Base-by-base conservation (phyloP, 768 basidiomycete genomes). In the Royoungia palumana region DNA sequence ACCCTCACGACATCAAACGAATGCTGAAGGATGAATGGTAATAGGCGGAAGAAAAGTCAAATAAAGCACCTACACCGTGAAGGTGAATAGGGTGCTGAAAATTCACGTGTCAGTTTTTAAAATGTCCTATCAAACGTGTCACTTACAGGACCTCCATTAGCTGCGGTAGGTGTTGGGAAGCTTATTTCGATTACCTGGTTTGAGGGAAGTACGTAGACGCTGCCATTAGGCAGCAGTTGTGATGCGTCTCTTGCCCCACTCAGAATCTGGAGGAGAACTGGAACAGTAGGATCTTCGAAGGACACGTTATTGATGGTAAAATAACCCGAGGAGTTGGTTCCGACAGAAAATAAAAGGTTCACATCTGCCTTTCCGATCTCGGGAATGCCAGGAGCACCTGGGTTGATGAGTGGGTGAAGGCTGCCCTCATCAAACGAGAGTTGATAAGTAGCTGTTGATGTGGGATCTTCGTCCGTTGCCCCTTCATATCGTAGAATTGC, bases 191-290 rank as follows among this genome's bases (percentile, higher is more conserved):
- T 71, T 50, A 55, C 72, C 54, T 49, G 70, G 56, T 77, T 73
- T 1, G 52, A 58, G 0, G 75, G 73, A 2, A 82, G 66, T 0
- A 56, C 46, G 52, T 75, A 76, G 5, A 81, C 62, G n/a, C 69
- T 68, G 4, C 77, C 80, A 0, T 49, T 16, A 0, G 79, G 81
- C 7, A 82, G 57, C 16, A 82, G 64, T 1, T 75, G 66, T 17
- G 67, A 63, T 0, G 79, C 69, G 10, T 67, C 64, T 19, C 58
- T 58, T 0, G 73, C 72, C 0, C 81, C 81, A 50, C 75, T 79
- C 34, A 82, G 53, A 22, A 81, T 76, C 54, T 83, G 80, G 4
- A 81, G 68, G 8, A 82, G 69, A 10, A 79, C 76, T 0, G 80
- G 80, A 2, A 74, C 65, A 1, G 67, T 63, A 0, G 80, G 78